phyloP scores from a whole-genome alignment of 2,329 filamentous ascomycete species.

The Colletotrichum zoysiae region DNA sequence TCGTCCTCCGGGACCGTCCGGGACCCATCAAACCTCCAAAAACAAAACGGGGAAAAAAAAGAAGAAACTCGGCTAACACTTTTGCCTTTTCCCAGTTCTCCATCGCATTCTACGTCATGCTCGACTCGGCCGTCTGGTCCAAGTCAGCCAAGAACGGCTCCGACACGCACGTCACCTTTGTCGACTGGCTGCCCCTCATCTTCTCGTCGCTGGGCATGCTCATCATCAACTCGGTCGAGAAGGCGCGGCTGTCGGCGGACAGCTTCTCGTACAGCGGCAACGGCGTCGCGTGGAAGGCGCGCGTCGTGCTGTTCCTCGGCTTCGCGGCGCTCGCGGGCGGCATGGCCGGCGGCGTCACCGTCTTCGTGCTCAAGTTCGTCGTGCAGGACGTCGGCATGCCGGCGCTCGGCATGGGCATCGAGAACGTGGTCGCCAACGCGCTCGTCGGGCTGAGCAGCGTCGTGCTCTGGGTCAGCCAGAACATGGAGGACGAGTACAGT shows the following conservation, averaged over 20 bases:
- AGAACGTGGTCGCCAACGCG: conserved; percentile 75
- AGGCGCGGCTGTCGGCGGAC: conserved; percentile 73
- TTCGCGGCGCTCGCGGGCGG: conserved; percentile 75
- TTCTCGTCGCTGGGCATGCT: conserved; percentile 77
- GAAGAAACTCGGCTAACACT: background rate
- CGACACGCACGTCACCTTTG: conserved; percentile 72
- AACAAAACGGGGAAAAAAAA: too few relatives aligned
- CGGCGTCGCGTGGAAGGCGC: conserved; percentile 76
- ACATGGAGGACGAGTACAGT: conserved; percentile 79
- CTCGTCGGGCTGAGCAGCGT: conserved; percentile 73
- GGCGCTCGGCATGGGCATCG: conserved; percentile 74
- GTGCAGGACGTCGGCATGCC: conserved; percentile 70
- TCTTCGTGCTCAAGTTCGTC: conserved; percentile 75
- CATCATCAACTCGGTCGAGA: conserved; percentile 79
- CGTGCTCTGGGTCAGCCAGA: conserved; percentile 77
- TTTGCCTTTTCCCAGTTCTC: conserved; percentile 65
- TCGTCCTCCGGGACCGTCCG: background rate
- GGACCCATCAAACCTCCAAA: background rate
- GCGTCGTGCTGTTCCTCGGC: conserved; percentile 75
- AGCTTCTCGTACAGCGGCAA: conserved; percentile 72
- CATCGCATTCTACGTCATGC: conserved; percentile 76
- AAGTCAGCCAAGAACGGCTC: conserved; percentile 71
- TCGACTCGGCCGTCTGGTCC: conserved; percentile 77
- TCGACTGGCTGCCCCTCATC: conserved; percentile 78
- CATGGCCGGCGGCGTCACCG: conserved; percentile 77